Conservation (phyloP, 1,284 basidiomycete species). For the Chalciporus sp. region DNA sequence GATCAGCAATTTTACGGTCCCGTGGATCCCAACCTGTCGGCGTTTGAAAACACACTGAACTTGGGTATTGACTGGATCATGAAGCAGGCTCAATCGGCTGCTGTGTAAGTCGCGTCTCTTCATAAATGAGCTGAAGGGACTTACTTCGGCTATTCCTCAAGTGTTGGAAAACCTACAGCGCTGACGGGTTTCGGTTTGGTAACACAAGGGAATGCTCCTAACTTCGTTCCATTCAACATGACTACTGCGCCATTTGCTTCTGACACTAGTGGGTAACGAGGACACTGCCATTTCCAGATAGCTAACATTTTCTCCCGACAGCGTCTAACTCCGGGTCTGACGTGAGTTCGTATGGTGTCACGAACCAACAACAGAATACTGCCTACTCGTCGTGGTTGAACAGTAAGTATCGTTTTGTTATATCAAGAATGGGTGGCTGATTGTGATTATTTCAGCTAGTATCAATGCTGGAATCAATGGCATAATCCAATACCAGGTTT, state of each 20-base stretch:
- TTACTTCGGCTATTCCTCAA: constrained; percentile 28
- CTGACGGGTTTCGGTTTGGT: constrained; percentile 65
- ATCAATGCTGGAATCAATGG: constrained; percentile 48
- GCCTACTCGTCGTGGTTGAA: constrained; percentile 57
- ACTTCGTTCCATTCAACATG: constrained; percentile 64
- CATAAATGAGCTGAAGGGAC: not conserved
- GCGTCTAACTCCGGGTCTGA: constrained; percentile 20
- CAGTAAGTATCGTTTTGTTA: constrained; percentile 34
- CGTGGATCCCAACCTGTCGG: constrained; percentile 45
- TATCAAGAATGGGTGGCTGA: no score
- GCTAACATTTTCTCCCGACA: constrained; percentile 7
- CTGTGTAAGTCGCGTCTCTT: constrained; percentile 40
- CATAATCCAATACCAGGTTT: constrained; percentile 60
- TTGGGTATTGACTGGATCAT: constrained; percentile 58
- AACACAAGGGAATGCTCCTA: constrained; percentile 50
- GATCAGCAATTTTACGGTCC: constrained; percentile 59
- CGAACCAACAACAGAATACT: constrained; percentile 49
- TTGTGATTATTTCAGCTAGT: constrained; percentile 37
- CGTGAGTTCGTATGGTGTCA: constrained; percentile 43
- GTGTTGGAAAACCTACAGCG: constrained; percentile 58
- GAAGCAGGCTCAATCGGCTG: constrained; percentile 45
- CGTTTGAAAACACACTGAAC: constrained; percentile 55
- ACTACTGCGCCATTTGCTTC: constrained; percentile 46
- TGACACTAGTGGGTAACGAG: constrained; percentile 33
- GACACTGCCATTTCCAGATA: not conserved